Evolutionary conservation across 2,329 filamentous ascomycete species (phyloP).

Genomic region (Nigrospora osmanthi): DNA sequence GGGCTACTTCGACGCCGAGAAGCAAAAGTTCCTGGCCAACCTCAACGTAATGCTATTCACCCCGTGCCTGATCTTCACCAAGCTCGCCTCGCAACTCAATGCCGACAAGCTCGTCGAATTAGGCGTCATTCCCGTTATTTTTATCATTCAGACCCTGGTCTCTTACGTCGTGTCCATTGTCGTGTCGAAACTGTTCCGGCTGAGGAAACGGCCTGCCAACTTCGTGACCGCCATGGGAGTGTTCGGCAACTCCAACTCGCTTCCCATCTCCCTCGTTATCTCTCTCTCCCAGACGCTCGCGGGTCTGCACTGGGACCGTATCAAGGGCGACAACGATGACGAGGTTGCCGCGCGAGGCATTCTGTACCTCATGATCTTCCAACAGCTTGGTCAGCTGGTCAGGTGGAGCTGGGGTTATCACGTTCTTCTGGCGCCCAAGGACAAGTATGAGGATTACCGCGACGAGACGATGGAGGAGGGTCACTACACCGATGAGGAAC

Average conservation of each 20-base stretch:
- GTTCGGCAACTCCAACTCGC: slow-evolving; percentile 96
- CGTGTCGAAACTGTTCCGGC: slow-evolving; percentile 69
- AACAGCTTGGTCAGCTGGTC: slow-evolving; percentile 90
- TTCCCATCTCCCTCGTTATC: slow-evolving; percentile 92
- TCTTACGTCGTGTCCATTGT: slow-evolving; percentile 71
- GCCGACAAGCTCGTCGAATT: slow-evolving; percentile 85
- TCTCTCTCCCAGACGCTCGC: slow-evolving; percentile 87
- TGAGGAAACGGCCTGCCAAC: slow-evolving; percentile 80
- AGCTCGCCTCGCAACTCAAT: slow-evolving; percentile 88
- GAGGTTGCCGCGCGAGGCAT: slow-evolving; percentile 92
- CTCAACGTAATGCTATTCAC: slow-evolving; percentile 96
- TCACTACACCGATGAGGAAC: slow-evolving; percentile 44
- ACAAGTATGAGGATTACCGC: slow-evolving; percentile 60
- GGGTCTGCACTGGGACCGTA: slow-evolving; percentile 87
- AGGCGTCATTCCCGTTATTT: slow-evolving; percentile 92
- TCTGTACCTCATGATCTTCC: slow-evolving; percentile 91
- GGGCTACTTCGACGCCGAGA: slow-evolving; percentile 90
- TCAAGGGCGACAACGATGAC: slow-evolving; percentile 89
- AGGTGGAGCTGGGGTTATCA: slow-evolving; percentile 99
- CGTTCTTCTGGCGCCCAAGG: slow-evolving; percentile 80
- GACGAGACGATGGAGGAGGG: slow-evolving; percentile 48
- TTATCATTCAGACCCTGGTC: slow-evolving; percentile 76
- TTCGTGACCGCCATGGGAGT: slow-evolving; percentile 96
- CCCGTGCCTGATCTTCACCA: slow-evolving; percentile 95
- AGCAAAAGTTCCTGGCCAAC: slow-evolving; percentile 95